Evolutionary conservation across 2,329 filamentous ascomycete species (phyloP), one percentile per base, ranked within the genome.

Genomic region (Immersiporthe knoxdaviesiana): DNA sequence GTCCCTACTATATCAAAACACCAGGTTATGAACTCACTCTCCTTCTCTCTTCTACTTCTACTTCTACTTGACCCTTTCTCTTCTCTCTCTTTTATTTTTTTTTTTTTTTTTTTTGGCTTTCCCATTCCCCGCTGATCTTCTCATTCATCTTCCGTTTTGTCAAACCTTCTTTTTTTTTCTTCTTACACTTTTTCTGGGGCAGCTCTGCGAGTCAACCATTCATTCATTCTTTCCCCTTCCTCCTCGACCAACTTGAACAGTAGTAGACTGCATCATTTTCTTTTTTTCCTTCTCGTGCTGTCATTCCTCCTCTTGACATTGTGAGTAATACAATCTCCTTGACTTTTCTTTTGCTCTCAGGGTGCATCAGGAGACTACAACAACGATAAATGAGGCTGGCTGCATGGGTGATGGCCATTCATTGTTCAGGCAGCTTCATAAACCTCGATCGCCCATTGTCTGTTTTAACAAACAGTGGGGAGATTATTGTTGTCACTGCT

Each of bases 121-220:
- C 35, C 11, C 56, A 21, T 58, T 58, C 24, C 12, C 4, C 32
- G 50, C 41, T 7, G 10, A 24, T 37, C 16, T n/a, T 47, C 41
- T 59, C 44, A 21, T 52, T 27, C 41, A 21, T 62, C 58, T 50
- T 67, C 30, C 52, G 6, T 52, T 41, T 39, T 52, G 21, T 16
- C n/a, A 32, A 32, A 32, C 52, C n/a, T 65, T 32, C 63, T 65
- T 65, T 65, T 50, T 65, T 60, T 67, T 21, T 47, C 63, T 65
- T 60, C 62, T 21, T 47, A n/a, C n/a, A n/a, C n/a, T n/a, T 10
- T 16, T 37, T 65, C 27, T 67, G 27, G 58, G 39, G 32, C 32
- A 60, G 56, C 58, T 67, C 65, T 67, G 65, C 21, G 65, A 67
- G 65, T 67, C 56, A 62, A n/a, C 44, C 65, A 27, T 67, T 67